These are phyloP conservation scores for Coelomomyces lativittatus DNA, from an alignment of 371 early-diverging fungal species.

Conservation along the genomic window DNA sequence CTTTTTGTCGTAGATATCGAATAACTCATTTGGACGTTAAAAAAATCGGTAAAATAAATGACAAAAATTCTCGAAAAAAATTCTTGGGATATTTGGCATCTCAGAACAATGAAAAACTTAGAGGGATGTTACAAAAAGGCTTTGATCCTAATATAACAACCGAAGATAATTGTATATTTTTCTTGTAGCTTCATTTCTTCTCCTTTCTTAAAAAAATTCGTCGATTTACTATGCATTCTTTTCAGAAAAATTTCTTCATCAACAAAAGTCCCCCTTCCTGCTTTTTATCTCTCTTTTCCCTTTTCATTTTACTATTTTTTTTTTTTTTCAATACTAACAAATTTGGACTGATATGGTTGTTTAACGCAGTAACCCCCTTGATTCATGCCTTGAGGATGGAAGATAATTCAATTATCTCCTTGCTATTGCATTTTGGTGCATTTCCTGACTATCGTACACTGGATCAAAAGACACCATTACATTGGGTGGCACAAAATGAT, in stretches of 20 bases:
- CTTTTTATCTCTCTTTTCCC: no score
- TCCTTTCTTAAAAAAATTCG: background rate
- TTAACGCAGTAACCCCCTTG: no score
- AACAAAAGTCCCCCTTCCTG: no score
- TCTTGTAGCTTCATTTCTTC: background rate
- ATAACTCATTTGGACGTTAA: constrained; percentile 3
- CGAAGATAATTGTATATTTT: constrained; percentile 10
- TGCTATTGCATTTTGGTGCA: no score
- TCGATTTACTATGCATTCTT: no score
- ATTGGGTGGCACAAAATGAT: constrained; percentile 16
- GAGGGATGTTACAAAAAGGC: constrained; percentile 9
- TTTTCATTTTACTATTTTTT: no score
- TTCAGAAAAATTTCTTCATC: no score
- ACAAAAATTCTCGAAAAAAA: constrained; percentile 20
- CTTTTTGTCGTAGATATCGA: constrained; percentile 5
- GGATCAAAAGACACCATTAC: constrained; percentile 22
- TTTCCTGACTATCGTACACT: constrained; percentile 17
- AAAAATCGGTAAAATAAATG: constrained; percentile 2
- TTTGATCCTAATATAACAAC: constrained; percentile 22
- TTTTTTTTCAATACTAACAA: no score
- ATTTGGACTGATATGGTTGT: no score
- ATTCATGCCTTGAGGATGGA: no score
- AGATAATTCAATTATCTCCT: no score
- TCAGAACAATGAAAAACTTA: constrained; percentile 14
- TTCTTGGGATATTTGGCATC: constrained; percentile 18